Base-by-base conservation (phyloP, 805 yeast genomes). In the Starmerella vitae region DNA sequence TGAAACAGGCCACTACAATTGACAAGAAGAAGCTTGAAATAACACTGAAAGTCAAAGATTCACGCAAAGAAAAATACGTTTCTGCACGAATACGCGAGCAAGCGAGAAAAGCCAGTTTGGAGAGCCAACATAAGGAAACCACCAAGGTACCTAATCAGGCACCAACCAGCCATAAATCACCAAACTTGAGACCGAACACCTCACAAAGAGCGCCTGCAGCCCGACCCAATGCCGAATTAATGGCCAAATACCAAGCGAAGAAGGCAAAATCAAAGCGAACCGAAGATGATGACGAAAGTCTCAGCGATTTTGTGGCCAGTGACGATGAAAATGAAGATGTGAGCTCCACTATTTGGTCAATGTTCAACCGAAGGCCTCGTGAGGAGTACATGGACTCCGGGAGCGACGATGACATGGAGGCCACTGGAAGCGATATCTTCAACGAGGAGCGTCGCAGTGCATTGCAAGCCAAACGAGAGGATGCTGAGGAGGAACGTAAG, bases 331-430 rank as follows among this genome's bases (percentile, higher is more conserved):
- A 58, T 4, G 62, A 53, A 18, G 65, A 58, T 5, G 58, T 55
- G 3, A 63, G 88, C 32, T 85, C 80, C 46, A 94, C 85, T 57
- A 86, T 88, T 34, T 84, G 95, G 95, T 72, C 76, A 15, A 70
- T 88, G 59, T 80, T 86, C 58, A 77, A 74, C 3, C 67, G 67
- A 42, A 65, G 68, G 39, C 63, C 83, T 33, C 50, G 63, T 0
- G 59, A 60, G 27, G 63, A 66, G 37, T 66, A 67, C 38, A 74
- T 70, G 39, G 71, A 70, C 24, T 52, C 50, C 20, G 65, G 65
- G 19, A 70, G 62, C 29, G 62, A 51, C 34, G 76, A 69, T 42
- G 84, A 82, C 52, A 88, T 91, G 96, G 97, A 88, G 55, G 95
- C 95, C 3, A 78, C 91, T 1, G 96, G 95, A 20, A 76, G 76